Base-by-base conservation (phyloP, 1,139 yeast species). In the Kurtzmaniella quercitrusa region DNA sequence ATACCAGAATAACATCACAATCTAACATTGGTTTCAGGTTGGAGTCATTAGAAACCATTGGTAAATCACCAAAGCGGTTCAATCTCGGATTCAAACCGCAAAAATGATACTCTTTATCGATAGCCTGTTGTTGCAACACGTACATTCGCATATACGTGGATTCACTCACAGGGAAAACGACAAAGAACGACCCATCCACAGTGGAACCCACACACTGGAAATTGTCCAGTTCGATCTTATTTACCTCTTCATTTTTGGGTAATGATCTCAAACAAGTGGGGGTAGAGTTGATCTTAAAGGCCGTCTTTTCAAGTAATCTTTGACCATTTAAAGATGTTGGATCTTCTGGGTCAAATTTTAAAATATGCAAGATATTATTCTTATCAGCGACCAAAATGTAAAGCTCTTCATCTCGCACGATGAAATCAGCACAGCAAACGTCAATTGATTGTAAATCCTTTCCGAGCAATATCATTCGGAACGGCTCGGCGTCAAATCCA, bases 401-500 rank as follows among this genome's bases (percentile, higher is more conserved):
- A 4, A 91, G 65, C 41, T 84, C 86, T 15, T 85, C 85, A 47
- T 83, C 85, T 47, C 80, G 78, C 15, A 83, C 78, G 28, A 88
- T 65, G 57, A 88, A 88, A 49, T 89, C 98, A 2, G 85, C 76
- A 51, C 80, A 75, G 43, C 63, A 69, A 1, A 86, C 85, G 53
- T 82, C 85, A 36, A 85, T 65, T 15, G 74, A 63, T 26, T 79
- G 75, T 33, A 79, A 71, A 58, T 91, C 96, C 54, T 85, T 86
- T 7, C 96, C 93, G 42, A 94, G 65, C 50, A 78, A 63, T 20
- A 88, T 72, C 84, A 93, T 82, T 50, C 97, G 70, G 61, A 87
- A 91, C 1, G 98, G 99, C 54, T 93, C 97, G 2, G 95, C 93
- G 57, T 91, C 96, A 63, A 89, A 91, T 1, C 97, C 98, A 20